These are phyloP conservation scores for Heracleum sosnowskyi DNA, from an alignment of 129 eudicot genomes.

Conservation along the genomic window DNA sequence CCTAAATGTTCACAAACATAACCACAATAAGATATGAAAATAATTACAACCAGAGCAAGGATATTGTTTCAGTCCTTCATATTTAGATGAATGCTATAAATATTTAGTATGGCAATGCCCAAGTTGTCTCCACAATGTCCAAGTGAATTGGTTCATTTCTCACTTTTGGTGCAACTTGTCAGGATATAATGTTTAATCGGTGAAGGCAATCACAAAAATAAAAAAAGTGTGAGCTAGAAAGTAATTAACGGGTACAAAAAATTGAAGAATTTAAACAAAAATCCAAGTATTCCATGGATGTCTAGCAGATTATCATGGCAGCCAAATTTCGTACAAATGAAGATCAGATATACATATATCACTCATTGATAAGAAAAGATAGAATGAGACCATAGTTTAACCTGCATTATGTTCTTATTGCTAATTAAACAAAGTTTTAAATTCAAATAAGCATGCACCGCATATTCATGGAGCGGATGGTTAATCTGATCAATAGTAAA, in stretches of 20 bases:
- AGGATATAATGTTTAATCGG: background rate
- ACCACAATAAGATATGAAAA: background rate
- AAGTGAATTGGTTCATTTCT: background rate
- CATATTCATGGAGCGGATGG: background rate
- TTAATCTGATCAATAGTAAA: background rate
- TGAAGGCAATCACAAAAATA: background rate
- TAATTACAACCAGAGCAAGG: background rate
- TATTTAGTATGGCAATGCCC: background rate
- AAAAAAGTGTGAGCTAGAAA: background rate
- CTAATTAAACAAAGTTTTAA: background rate
- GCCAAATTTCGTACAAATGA: background rate
- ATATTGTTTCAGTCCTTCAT: background rate
- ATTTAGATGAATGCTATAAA: background rate
- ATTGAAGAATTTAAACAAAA: background rate
- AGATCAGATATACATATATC: background rate
- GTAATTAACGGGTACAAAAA: background rate
- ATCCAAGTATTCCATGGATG: background rate
- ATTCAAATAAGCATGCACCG: background rate
- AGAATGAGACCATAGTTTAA: background rate
- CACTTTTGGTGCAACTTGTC: background rate
- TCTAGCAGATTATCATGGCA: background rate
- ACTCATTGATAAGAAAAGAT: background rate
- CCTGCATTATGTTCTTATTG: background rate
- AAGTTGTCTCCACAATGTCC: background rate
- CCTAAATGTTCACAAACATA: slow-evolving; percentile 28